Evolutionary conservation across 371 early-diverging fungal genomes (phyloP).

Genomic region (Haplosporangium sp.): DNA sequence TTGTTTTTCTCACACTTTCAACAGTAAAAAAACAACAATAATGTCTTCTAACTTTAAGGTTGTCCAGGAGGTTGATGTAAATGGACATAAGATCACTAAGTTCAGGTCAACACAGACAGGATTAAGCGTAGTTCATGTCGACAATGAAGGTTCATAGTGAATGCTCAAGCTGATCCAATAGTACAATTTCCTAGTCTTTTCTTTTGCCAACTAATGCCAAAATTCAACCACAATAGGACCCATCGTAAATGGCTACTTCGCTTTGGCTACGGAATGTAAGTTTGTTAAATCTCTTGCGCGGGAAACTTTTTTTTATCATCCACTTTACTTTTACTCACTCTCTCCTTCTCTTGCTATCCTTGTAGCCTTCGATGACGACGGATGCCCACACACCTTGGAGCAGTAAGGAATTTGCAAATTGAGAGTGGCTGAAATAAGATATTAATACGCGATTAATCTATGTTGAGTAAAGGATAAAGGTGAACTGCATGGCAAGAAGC

Average conservation of each 20-base stretch:
- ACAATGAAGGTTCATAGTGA: constrained; percentile 66
- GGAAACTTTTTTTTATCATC: too few relatives aligned
- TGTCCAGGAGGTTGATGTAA: constrained; percentile 39
- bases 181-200: neutral
- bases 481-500: neutral
- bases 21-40: neutral
- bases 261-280: constrained; percentile 74
- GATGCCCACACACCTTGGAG: constrained; percentile 78
- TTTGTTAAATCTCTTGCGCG: neutral
- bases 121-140: constrained; percentile 69
- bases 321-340: neutral
- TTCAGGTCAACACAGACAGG: constrained; percentile 68
- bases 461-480: neutral
- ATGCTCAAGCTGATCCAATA: neutral
- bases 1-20: neutral
- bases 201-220: neutral
- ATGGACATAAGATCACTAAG: constrained; percentile 62
- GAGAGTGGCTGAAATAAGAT: neutral
- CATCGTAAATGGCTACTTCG: constrained; percentile 74
- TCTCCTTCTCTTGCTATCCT: neutral
- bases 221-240: constrained; percentile 58
- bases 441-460: neutral
- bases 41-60: constrained; percentile 49
- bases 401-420: constrained; percentile 60
- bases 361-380: constrained; percentile 75